Base-by-base conservation (phyloP, 176 grass and related monocot genomes). In the Oryza brachyantha region DNA sequence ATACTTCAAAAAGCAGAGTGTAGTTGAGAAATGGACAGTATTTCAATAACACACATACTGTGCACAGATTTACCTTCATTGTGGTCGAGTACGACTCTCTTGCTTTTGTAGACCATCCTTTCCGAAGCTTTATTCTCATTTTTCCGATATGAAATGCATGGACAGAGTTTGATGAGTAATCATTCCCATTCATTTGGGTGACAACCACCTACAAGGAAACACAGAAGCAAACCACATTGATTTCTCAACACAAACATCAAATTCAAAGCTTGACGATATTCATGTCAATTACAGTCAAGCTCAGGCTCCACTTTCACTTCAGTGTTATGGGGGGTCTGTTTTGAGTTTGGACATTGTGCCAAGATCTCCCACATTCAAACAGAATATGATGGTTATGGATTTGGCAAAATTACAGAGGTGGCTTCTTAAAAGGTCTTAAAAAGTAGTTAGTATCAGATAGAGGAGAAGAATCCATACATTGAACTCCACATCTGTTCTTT, bases 81-180 rank as follows among this genome's bases (percentile, higher is more conserved):
- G 79, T 86, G 64, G 90, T 43, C 12, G 94, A 90, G 82, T 97
- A 97, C 67, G 91, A 83, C 60, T 97, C 94, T 84, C 83, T 92
- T 64, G 94, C 94, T 74, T 94, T 97, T 64, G 91, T 97, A 84
- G 82, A 90, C 75, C 92, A 83, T 79, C 94, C 94, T 83, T 97
- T 97, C 58, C 87, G 66, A 37, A 97, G 87, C 67, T 97, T 94
- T 76, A 92, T 81, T 90, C 87, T 88, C 40, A 90, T 52, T 52
- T 89, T 97, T 70, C 89, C 91, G 61, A 97, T 88, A 84, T 92
- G 94, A 84, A 97, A 86, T 78, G 79, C 81, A 87, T 97, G 94
- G 64, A 94, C 70, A 45, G 94, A 90, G 59, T 70, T 90, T 24
- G 91, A 92, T 58, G 87, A 39, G 66, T 92, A 94, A 80, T 94